Percentiles rank a stretch among this genome's conserved stretches.
Evolutionary conservation across 75 land plant genomes (phyloP).

Genomic region (Picea sitchensis): DNA sequence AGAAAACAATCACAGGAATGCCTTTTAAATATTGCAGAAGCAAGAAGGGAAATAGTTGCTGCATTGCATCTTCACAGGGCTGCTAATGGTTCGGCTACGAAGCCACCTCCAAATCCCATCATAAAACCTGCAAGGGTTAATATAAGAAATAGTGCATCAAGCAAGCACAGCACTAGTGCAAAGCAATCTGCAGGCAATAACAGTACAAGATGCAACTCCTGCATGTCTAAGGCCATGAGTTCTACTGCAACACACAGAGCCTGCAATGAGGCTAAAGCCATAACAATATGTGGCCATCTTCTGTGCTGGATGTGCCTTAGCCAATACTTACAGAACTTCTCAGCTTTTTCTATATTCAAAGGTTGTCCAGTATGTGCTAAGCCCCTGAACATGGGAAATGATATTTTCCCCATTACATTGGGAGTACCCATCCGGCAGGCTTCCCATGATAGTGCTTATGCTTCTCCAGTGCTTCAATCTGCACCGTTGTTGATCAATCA

Average conservation of each 20-base stretch:
- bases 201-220: slow-evolving; percentile 3
- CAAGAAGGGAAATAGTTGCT: slow-evolving; percentile 63
- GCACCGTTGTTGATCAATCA: slow-evolving; percentile 7
- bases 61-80: slow-evolving; percentile 66
- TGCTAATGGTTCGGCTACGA: neutral
- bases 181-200: slow-evolving; percentile 2
- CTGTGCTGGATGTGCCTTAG: slow-evolving; percentile 3
- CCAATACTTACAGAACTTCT: neutral
- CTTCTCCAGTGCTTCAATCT: slow-evolving; percentile 7
- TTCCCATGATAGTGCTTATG: neutral
- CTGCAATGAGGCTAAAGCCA: neutral
- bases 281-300: slow-evolving; percentile 10
- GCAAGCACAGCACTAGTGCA: slow-evolving; percentile 20
- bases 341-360: neutral
- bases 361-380: neutral
- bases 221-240: neutral
- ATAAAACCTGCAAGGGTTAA: no score
- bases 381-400: neutral
- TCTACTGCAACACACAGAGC: neutral
- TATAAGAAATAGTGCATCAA: slow-evolving; percentile 42
- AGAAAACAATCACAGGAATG: slow-evolving; percentile 53
- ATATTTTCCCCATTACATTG: slow-evolving; percentile 2
- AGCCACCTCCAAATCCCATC: neutral
- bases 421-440: slow-evolving; percentile 3
- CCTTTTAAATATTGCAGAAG: slow-evolving; percentile 72